Conservation (phyloP, 2,329 filamentous ascomycete species). For the Drechslera avenae region DNA sequence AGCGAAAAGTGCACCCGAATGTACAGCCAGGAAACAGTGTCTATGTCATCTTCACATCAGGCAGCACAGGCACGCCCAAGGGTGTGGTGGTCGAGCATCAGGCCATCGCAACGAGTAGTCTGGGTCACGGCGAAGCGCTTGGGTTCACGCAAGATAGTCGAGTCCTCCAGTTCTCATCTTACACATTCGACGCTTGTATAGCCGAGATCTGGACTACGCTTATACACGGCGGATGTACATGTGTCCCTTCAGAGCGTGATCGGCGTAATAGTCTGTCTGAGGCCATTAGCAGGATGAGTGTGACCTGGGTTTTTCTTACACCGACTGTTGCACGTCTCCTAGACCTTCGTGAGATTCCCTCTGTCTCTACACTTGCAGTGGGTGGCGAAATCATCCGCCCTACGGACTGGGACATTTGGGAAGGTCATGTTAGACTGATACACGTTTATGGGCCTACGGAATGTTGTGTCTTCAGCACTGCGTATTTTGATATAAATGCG, state of each 20-base stretch:
- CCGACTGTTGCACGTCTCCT: not conserved
- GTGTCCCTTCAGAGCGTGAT: constrained; percentile 56
- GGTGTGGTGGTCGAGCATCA: constrained; percentile 37
- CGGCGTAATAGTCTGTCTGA: constrained; percentile 58
- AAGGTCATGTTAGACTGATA: constrained; percentile 10
- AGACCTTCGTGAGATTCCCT: constrained; percentile 9
- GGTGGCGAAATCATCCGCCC: constrained; percentile 2
- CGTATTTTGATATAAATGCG: not conserved
- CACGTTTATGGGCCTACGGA: constrained; percentile 14
- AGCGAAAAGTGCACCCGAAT: not conserved
- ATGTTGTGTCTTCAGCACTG: not conserved
- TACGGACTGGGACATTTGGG: constrained; percentile 6
- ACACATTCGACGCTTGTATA: constrained; percentile 64
- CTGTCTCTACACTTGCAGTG: constrained; percentile 2
- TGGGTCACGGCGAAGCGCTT: not conserved
- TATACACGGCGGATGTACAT: constrained; percentile 57
- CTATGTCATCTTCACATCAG: constrained; percentile 63
- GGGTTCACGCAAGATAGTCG: not conserved
- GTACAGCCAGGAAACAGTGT: not conserved
- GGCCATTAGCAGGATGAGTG: constrained; percentile 48
- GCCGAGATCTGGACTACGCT: constrained; percentile 60
- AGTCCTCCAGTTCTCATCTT: constrained; percentile 59
- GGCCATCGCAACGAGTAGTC: constrained; percentile 47
- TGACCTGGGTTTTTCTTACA: constrained; percentile 16
- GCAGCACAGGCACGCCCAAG: constrained; percentile 52